Evolutionary conservation across 2,329 filamentous ascomycete species (phyloP), one percentile per base, ranked within the genome.

Genomic region (Phyllachora maydis): DNA sequence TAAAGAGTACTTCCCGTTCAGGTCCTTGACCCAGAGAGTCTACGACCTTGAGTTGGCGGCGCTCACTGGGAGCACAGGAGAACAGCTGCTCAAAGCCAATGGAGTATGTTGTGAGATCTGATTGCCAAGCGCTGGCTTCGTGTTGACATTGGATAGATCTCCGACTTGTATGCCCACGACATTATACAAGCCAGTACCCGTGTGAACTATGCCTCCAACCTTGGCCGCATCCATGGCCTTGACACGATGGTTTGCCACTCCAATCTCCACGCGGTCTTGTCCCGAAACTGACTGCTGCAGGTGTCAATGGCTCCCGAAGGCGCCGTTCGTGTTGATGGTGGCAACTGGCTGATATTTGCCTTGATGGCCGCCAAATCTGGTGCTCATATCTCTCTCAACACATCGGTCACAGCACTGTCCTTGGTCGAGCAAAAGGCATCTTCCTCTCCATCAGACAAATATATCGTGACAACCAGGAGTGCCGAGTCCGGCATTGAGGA

Each of bases 271-370:
- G 9, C 9, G 5, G 21, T 10, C 11, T 6, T n/a, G 8, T 11
- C 10, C 19, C 7, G 12, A 8, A 10, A 18, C 18, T 20, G 23
- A 20, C 19, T 11, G 3, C 8, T 12, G 2, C 16, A 56, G 53
- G 75, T 90, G 3, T 85, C 82, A 20, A 79, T 95, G 68, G 77
- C 83, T 3, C 76, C 82, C 0, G 73, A 85, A 24, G 82, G 81
- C 5, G 79, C 83, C 1, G 66, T 82, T 42, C 57, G 74, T 11
- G 63, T 95, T 1, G 47, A 64, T 9, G 82, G 82, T 5, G 88
- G 88, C 2, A 98, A 95, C 45, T 95, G 83, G 82, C 70, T 67
- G 36, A 92, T 98, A 26, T 98, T 98, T 40, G 61, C 72, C n/a
- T 52, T 59, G 21, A 90, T 93, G 75, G 52, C 85, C 2, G 55